Evolutionary conservation across 2,329 filamentous ascomycete genomes (phyloP).

Genomic region (Ramularia collo-cygni): DNA sequence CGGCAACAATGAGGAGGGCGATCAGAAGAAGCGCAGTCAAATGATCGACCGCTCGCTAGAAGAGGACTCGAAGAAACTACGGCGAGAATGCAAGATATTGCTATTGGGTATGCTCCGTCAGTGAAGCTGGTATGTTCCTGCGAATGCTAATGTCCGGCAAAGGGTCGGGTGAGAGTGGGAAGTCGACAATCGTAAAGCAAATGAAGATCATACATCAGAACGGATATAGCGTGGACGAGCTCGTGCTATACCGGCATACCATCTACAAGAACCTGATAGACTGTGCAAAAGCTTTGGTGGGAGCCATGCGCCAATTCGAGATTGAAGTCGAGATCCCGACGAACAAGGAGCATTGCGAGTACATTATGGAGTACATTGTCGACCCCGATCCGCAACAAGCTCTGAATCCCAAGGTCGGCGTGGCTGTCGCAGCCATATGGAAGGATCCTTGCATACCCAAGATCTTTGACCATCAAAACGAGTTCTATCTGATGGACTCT

Average conservation of each 20-base stretch:
- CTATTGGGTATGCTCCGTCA: constrained; percentile 63
- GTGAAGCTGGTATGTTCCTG: neutral
- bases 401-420: constrained; percentile 72
- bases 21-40: constrained; percentile 91
- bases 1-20: constrained; percentile 75
- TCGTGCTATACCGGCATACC: constrained; percentile 88
- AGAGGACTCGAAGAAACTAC: constrained; percentile 85
- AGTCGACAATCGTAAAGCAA: constrained; percentile 99
- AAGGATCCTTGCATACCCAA: constrained; percentile 74
- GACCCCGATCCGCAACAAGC: constrained; percentile 83
- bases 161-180: constrained; percentile 98
- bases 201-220: constrained; percentile 99
- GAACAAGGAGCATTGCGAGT: constrained; percentile 69
- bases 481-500: constrained; percentile 99
- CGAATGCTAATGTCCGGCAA: constrained; percentile 14
- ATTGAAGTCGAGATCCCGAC: constrained; percentile 68
- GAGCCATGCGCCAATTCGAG: constrained; percentile 84
- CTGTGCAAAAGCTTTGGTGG: constrained; percentile 88
- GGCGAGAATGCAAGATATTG: constrained; percentile 97
- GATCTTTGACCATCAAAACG: constrained; percentile 87
- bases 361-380: constrained; percentile 78
- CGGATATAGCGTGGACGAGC: constrained; percentile 89
- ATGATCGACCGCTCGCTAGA: constrained; percentile 90
- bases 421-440: constrained; percentile 83
- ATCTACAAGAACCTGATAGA: constrained; percentile 98